These are phyloP conservation scores for Austroboletus rostrupii DNA, from an alignment of 1,284 basidiomycete species.

Conservation along the genomic window DNA sequence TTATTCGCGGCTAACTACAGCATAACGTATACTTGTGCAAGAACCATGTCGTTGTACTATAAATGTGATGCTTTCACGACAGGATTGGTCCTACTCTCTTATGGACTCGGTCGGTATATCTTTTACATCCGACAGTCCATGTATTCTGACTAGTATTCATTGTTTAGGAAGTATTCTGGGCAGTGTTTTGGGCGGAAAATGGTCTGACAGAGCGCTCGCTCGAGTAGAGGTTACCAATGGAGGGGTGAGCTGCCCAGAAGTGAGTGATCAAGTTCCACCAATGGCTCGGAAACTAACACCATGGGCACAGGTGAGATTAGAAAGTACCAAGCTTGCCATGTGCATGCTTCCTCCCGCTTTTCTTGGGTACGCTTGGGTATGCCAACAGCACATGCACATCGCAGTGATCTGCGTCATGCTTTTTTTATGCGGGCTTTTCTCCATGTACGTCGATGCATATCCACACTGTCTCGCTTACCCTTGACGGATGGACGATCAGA, in stretches of 20 bases:
- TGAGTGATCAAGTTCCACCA: constrained; percentile 25
- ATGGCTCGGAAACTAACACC: neutral
- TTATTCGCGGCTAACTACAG: constrained; percentile 71
- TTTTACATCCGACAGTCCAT: neutral
- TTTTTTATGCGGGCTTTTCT: constrained; percentile 67
- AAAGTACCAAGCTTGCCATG: constrained; percentile 59
- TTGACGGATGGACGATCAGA: too few species aligned
- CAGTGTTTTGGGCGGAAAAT: constrained; percentile 72
- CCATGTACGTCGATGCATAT: constrained; percentile 53
- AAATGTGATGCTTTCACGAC: constrained; percentile 68
- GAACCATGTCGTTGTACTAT: constrained; percentile 66
- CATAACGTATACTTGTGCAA: constrained; percentile 69
- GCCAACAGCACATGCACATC: constrained; percentile 60
- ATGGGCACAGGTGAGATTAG: constrained; percentile 63
- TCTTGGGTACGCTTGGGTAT: constrained; percentile 77
- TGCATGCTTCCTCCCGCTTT: constrained; percentile 53
- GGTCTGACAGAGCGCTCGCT: constrained; percentile 66
- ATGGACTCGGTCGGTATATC: constrained; percentile 56
- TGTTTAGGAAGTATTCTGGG: constrained; percentile 57
- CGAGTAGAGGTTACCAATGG: constrained; percentile 59
- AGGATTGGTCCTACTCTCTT: constrained; percentile 74
- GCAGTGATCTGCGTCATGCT: constrained; percentile 62
- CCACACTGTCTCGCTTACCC: too few species aligned
- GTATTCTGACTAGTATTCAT: constrained; percentile 13
- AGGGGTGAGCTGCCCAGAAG: constrained; percentile 66